Base-by-base conservation (phyloP, 2,329 filamentous ascomycete genomes). In the Fusarium marasasianum region DNA sequence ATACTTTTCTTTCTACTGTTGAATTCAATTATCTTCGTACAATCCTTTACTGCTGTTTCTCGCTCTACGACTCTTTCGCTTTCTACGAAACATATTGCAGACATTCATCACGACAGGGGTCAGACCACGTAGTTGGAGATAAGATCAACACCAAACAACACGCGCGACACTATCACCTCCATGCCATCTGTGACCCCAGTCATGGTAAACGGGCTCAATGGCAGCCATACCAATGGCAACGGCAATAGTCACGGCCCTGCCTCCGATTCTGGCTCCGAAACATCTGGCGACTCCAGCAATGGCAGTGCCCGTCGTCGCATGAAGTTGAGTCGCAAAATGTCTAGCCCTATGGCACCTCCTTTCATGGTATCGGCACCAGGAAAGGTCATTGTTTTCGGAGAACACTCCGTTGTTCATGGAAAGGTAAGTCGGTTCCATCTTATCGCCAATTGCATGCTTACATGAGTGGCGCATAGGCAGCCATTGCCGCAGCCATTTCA, bases 331-430 rank as follows among this genome's bases (percentile, higher is more conserved):
- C 88, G 90, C 80, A 91, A 90, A 76, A 83, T 86, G 70, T 92
- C 90, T 17, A 90, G 84, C 63, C 90, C 90, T 8, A 90, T 92
- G 90, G 90, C 96, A 84, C 95, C 96, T 48, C 87, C 95, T 70
- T 99, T 99, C 82, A 98, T 99, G 94, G 95, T 98, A 65, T 98
- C 96, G 22, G 96, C 97, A 6, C 96, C 96, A 0, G 97, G 96
- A 73, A 99, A 99, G 83, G 96, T 98, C 80, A 99, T 99, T 82
- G 94, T 98, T 60, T 98, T 96, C 84, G 96, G 96, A 76, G 96
- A 99, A 83, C 96, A 99, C 85, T 93, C 96, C 6, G 96, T 98
- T n/a, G 96, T 99, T 26, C 91, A 99, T 80, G 95, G 95, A 80
- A 98, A 98, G 90, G 93, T 94, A 85, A 31, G 44, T 50, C 12